Evolutionary conservation across 2,329 filamentous ascomycete species (phyloP).

Genomic region (Penicillium sp.): DNA sequence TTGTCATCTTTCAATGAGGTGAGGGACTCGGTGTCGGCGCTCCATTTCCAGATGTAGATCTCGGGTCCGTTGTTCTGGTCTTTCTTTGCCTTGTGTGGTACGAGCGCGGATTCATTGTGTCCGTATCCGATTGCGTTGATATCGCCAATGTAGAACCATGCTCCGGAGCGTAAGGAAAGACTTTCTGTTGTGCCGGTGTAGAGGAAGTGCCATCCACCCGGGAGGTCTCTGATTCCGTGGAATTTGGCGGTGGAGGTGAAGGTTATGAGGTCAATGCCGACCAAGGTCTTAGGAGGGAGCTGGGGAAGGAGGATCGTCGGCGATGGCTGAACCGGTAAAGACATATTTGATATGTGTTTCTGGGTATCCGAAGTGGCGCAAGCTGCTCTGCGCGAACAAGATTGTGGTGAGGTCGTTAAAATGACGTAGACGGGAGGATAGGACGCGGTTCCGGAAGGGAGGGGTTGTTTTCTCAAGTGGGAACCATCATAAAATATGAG

Average conservation of each 20-base stretch:
- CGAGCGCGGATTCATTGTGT: constrained; percentile 16
- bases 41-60: constrained; percentile 59
- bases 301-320: constrained; percentile 46
- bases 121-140: constrained; percentile 23
- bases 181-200: constrained; percentile 61
- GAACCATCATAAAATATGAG: neutral
- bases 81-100: neutral
- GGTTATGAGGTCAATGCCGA: constrained; percentile 57
- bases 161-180: constrained; percentile 61
- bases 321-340: constrained; percentile 31
- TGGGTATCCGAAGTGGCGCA: neutral
- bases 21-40: constrained; percentile 37
- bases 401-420: neutral
- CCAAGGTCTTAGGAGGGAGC: constrained; percentile 50
- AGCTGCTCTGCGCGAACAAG: neutral
- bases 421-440: neutral
- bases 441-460: neutral
- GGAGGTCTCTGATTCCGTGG: constrained; percentile 61
- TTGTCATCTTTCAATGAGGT: constrained; percentile 30
- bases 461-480: neutral
- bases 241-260: constrained; percentile 65
- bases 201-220: constrained; percentile 61
- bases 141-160: constrained; percentile 59
- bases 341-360: constrained; percentile 7
- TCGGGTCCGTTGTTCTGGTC: constrained; percentile 36